Base-by-base conservation (phyloP, 352 stramenopile species). In the Phytophthora hybrid region DNA sequence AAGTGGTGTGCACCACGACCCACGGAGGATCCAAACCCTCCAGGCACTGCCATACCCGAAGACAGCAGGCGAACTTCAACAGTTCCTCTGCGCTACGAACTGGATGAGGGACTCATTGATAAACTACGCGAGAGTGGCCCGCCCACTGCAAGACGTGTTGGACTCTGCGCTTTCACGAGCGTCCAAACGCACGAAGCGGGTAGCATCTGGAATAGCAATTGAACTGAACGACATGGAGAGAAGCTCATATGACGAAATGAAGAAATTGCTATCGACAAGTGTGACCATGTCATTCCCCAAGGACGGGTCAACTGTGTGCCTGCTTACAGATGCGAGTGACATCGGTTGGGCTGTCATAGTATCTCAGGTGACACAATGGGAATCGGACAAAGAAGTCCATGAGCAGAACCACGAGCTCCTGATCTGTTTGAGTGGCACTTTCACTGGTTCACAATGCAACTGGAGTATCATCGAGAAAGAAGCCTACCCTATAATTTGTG, bases 401-500 rank as follows among this genome's bases (percentile, higher is more conserved):
- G 41, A 49, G 26, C 59, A 66, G 5, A 7, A 41, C 2, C 59
- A 66, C 37, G 10, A 54, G 29, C 29, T 51, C 3, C 34, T 65
- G 23, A 57, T 37, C 8, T 66, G 26, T 26, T 18, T 58, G 46
- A 66, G 59, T 26, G 59, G 59, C 18, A 58, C 46, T 5, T 66
- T 58, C 14, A 47, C 29, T 21, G 31, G 59, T 8, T 18, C 55
- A 13, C 32, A 32, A 8, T 5, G 23, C n/a, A 62, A 62, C 10
- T 62, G 55, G 55, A 52, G 34, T 39, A 39, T 62, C 10, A 52
- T 55, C 7, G 58, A 64, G 21, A 64, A 64, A 19, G 39, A 64
- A 55, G 39, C 21, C 1, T 64, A 54, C 23, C 55, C 55, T 19
- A 37, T 54, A 16, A 37, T 55, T 5, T 26, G 37, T 16, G 61